phyloP scores from a whole-genome alignment of 495 filamentous ascomycete genomes.

The Xanthoparmelia taractica region DNA sequence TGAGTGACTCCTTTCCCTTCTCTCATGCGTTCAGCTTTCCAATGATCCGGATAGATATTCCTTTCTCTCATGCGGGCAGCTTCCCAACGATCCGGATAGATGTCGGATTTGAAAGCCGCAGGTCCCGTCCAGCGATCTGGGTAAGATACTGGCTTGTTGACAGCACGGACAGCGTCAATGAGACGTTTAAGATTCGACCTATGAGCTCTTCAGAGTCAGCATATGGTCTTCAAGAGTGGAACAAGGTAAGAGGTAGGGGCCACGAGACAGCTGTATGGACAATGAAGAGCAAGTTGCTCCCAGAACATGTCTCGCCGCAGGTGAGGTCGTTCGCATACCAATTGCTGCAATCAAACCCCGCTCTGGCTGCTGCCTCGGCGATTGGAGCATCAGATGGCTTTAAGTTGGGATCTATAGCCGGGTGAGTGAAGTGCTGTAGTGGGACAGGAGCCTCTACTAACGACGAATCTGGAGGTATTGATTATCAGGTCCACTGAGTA shows the following conservation, averaged over 20 bases:
- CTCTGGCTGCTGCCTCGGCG: constrained; percentile 21
- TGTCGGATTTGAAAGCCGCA: constrained; percentile 7
- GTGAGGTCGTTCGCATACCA: constrained; percentile 2
- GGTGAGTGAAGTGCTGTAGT: background rate
- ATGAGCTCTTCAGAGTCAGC: background rate
- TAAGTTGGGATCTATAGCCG: constrained; percentile 12
- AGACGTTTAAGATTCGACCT: constrained; percentile 13
- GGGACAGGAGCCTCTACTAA: background rate
- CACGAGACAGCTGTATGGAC: background rate
- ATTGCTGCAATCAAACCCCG: constrained; percentile 23
- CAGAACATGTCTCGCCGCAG: background rate
- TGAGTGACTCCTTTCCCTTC: background rate
- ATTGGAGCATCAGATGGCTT: constrained; percentile 15
- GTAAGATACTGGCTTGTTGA: constrained; percentile 7
- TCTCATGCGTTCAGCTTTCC: constrained; percentile 5
- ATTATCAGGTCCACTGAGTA: background rate
- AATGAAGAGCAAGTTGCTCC: background rate
- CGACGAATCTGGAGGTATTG: constrained; percentile 5
- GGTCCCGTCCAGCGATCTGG: constrained; percentile 20
- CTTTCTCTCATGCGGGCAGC: constrained; percentile 3
- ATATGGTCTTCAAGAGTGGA: background rate
- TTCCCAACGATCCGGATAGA: constrained; percentile 16
- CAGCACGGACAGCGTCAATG: constrained; percentile 12
- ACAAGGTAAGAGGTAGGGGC: background rate
- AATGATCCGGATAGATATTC: constrained; percentile 16